phyloP scores from a whole-genome alignment of 192 early-diverging fungal genomes.

The Mycoemilia scoparia region DNA sequence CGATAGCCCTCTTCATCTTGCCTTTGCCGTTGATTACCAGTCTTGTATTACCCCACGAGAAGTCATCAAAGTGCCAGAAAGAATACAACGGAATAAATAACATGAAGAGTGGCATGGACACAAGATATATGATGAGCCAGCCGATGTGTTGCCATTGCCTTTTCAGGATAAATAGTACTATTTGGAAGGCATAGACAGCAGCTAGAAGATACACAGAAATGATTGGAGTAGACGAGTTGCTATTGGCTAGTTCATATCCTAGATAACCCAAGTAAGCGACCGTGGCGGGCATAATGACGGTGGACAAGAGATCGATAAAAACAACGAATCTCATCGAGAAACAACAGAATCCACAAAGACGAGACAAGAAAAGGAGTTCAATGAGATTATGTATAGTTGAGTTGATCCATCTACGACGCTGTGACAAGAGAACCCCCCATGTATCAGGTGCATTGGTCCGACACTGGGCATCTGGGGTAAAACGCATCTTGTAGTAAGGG shows the following conservation, averaged over 20 bases:
- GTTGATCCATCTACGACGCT: constrained; percentile 99
- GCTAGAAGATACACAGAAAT: constrained; percentile 74
- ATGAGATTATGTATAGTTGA: constrained; percentile 98
- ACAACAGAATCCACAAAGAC: constrained; percentile 94
- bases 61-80: constrained; percentile 99
- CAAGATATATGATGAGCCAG: constrained; percentile 95
- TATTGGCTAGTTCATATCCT: constrained; percentile 45
- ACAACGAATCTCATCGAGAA: constrained; percentile 98
- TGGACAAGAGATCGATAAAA: constrained; percentile 86
- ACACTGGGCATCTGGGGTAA: constrained; percentile 90
- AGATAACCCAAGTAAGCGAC: constrained; percentile 81
- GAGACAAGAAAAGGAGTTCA: constrained; percentile 81
- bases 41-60: constrained; percentile 98
- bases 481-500: constrained; percentile 88
- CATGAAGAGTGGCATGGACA: constrained; percentile 85
- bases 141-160: constrained; percentile 86
- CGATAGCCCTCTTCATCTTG: constrained; percentile 39
- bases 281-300: constrained; percentile 84
- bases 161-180: constrained; percentile 75
- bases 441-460: constrained; percentile 90
- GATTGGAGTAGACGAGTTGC: constrained; percentile 46
- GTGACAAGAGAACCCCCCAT: constrained; percentile 90
- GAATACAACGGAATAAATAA: constrained; percentile 79
- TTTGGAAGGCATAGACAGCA: constrained; percentile 81
- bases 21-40: constrained; percentile 76